Base-by-base conservation (phyloP, 2,329 filamentous ascomycete species). In the Fusarium fracticaudum region DNA sequence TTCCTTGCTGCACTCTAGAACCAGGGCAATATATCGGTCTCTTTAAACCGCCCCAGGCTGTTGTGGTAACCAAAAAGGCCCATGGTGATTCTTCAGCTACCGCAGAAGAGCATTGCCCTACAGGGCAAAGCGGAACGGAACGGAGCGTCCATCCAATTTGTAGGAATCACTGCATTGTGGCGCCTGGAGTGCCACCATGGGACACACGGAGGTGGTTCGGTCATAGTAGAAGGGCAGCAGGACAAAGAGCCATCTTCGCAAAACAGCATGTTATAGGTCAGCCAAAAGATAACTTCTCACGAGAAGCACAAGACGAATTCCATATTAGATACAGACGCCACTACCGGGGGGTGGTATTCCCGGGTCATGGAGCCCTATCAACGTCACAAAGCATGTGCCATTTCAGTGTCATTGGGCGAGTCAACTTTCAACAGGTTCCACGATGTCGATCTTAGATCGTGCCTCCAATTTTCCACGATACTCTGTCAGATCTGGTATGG, bases 301-400 rank as follows among this genome's bases (percentile, higher is more conserved):
- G n/a, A 35, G 29, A 50, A 59, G 31, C 33, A 33, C 38, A 60
- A 43, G 26, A 40, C n/a, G 20, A n/a, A 31, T 62, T 41, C 13
- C 35, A 51, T 44, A 45, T 31, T 29, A 24, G 57, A 60, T 54
- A 43, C 45, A 53, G 40, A 62, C 60, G 58, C 60, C 38, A 53
- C 58, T 50, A 31, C 29, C 38, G 35, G 50, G 22, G 29, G 20
- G 15, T 51, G 31, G 31, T 59, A 60, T 69, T 62, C 60, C 72
- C 31, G 60, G 35, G 43, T n/a, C 64, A 62, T 37, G 57, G 54
- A 65, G 54, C 26, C 54, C 43, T 43, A 37, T 35, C 60, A 68
- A 60, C 63, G 63, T 72, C 71, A 74, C 62, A 61, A 61, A 55
- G 41, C 40, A 69, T 73, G 35, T 55, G 51, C 11, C 20, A 50